A percentile compares a stretch with the other conserved stretches of the same genome.
Evolutionary conservation across 805 yeast genomes (phyloP).

Genomic region (Barnettozyma sp.): DNA sequence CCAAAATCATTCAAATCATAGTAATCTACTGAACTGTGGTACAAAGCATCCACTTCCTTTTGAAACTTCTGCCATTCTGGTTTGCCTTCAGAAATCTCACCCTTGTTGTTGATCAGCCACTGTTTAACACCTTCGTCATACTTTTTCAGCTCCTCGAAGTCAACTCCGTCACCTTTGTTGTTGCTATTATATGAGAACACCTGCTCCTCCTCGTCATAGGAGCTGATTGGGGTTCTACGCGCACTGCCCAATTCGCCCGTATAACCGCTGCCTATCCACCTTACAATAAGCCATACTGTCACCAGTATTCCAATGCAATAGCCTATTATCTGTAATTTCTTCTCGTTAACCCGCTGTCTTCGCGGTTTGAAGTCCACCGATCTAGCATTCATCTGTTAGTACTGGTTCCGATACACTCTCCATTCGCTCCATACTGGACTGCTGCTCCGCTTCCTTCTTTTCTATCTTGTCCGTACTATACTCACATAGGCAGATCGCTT

Average conservation of each 20-base stretch:
- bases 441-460: no score
- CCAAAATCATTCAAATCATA: conserved; percentile 55
- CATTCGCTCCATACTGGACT: no score
- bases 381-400: conserved; percentile 15
- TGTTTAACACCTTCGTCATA: conserved; percentile 34
- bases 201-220: conserved; percentile 3
- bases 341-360: conserved; percentile 3
- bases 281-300: neutral
- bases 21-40: conserved; percentile 44
- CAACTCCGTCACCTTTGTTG: conserved; percentile 27
- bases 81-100: conserved; percentile 26
- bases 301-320: neutral
- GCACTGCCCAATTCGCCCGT: no score
- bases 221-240: no score
- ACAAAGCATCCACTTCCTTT: conserved; percentile 32
- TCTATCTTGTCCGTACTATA: no score
- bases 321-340: neutral
- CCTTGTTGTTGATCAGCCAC: conserved; percentile 30
- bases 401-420: no score
- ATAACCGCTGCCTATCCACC: neutral
- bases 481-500: conserved; percentile 43
- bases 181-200: neutral
- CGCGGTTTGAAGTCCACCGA: conserved; percentile 28
- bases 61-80: conserved; percentile 20
- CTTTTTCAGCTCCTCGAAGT: conserved; percentile 26